Percentiles rank a stretch among this genome's conserved stretches.
Evolutionary conservation across 2,329 filamentous ascomycete genomes (phyloP).

Genomic region (Xylariaceae sp.): DNA sequence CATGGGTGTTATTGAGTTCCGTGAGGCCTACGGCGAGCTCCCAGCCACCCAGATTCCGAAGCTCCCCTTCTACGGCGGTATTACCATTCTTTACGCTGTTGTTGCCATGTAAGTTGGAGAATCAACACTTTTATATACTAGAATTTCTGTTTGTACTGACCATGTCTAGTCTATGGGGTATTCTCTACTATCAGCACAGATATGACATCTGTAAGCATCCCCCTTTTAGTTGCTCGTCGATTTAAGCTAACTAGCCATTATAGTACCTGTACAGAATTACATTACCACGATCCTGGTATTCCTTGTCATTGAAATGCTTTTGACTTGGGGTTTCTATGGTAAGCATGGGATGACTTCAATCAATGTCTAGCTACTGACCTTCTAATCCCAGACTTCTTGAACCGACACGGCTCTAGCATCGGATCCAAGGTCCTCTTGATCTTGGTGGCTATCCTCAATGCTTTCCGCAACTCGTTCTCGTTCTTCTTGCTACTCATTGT

Average conservation of each 20-base stretch:
- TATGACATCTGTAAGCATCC: slow-evolving; percentile 70
- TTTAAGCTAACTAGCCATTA: slow-evolving; percentile 30
- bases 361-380: slow-evolving; percentile 32
- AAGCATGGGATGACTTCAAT: slow-evolving; percentile 26
- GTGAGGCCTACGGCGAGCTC: slow-evolving; percentile 94
- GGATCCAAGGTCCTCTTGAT: slow-evolving; percentile 83
- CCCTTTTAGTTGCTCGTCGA: background rate
- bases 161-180: slow-evolving; percentile 70
- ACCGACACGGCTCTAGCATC: slow-evolving; percentile 77
- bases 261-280: slow-evolving; percentile 95
- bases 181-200: slow-evolving; percentile 90
- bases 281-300: slow-evolving; percentile 96
- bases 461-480: slow-evolving; percentile 91
- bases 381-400: slow-evolving; percentile 68
- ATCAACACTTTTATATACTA: background rate
- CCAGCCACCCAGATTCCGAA: slow-evolving; percentile 95
- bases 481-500: slow-evolving; percentile 98
- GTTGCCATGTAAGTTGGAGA: slow-evolving; percentile 57
- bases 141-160: slow-evolving; percentile 2
- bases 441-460: slow-evolving; percentile 87
- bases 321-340: slow-evolving; percentile 98
- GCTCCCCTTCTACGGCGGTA: slow-evolving; percentile 90
- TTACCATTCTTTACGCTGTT: slow-evolving; percentile 89
- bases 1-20: slow-evolving; percentile 78
- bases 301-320: slow-evolving; percentile 89